Conservation (phyloP, 108 stramenopile species). For the Ochromonas danica region DNA sequence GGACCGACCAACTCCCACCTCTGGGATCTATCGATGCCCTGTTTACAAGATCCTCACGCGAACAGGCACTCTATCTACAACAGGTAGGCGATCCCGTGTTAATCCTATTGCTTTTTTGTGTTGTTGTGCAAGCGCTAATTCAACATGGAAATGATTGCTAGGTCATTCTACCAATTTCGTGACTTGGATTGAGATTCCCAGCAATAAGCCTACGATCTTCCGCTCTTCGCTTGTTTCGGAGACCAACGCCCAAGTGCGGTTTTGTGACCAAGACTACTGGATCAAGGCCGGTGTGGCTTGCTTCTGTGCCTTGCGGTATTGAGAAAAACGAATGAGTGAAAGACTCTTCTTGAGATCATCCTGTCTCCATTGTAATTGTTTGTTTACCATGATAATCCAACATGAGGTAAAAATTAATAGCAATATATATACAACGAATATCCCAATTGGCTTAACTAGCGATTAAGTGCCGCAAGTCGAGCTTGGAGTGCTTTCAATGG, state of each 20-base stretch:
- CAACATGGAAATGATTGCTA: background rate
- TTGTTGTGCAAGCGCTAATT: too few relatives aligned
- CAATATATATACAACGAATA: too few relatives aligned
- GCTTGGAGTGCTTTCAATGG: background rate
- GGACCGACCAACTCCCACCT: constrained; percentile 41
- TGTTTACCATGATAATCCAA: too few relatives aligned
- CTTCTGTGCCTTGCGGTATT: constrained; percentile 65
- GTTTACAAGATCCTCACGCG: constrained; percentile 66
- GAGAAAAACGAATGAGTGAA: background rate
- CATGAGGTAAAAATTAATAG: too few relatives aligned
- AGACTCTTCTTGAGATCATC: too few relatives aligned
- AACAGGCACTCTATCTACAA: constrained; percentile 48
- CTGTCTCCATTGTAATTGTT: too few relatives aligned
- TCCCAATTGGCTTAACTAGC: background rate
- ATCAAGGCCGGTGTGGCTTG: constrained; percentile 67
- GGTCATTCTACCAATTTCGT: constrained; percentile 60
- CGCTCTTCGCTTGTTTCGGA: constrained; percentile 60
- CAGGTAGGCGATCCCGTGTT: background rate
- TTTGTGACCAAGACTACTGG: constrained; percentile 62
- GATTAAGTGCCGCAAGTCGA: background rate
- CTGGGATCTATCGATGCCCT: constrained; percentile 62
- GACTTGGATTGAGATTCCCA: constrained; percentile 56
- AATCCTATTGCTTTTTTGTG: background rate
- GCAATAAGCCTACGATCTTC: constrained; percentile 48
- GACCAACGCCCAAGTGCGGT: constrained; percentile 58